Base-by-base conservation (phyloP, 495 filamentous ascomycete species). In the Neurospora sp. region DNA sequence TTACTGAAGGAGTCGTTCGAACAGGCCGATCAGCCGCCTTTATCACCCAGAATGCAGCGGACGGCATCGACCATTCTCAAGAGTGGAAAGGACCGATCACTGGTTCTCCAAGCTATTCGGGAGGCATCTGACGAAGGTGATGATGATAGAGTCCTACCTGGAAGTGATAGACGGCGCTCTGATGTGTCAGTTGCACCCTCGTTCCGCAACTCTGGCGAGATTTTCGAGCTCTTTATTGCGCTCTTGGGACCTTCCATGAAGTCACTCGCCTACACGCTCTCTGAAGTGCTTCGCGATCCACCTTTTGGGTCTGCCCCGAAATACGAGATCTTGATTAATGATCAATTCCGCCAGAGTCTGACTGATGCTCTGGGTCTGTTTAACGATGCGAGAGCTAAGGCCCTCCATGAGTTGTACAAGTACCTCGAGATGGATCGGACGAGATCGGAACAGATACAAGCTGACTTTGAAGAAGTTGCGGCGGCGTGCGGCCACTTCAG, bases 401-500 rank as follows among this genome's bases (percentile, higher is more conserved):
- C 94, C 0, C 85, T 99, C 3, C 86, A 89, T 71, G 84, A 89
- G 70, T 85, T 99, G 16, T 98, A 98, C 81, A 90, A 89, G 73
- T 89, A 85, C 54, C 91, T 93, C 72, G 90, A 93, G 71, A 83
- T 92, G 31, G 87, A 88, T 46, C 88, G 88, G 72, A 82, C 89
- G 5, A 85, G 88, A 39, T 87, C 88, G 3, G 84, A 92, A 40
- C 90, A 90, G 48, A 84, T 93, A n/a, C 92, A 95, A 74, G 96
- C 96, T 7, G 96, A 97, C 78, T 92, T 97, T 70, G 96, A 99
- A 80, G 96, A 99, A 81, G 94, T 98, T 10, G 93, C 94, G 39
- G 96, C 96, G 6, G 95, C 93, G 62, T 99, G 96, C 77, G 94
- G 95, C 4, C 93, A 98, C 78, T 99, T 98, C 79, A 93, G 91